A percentile compares a stretch with the other conserved stretches of the same genome.
Evolutionary conservation across 2,329 filamentous ascomycete genomes (phyloP).

Genomic region (Epichloe uncinata): DNA sequence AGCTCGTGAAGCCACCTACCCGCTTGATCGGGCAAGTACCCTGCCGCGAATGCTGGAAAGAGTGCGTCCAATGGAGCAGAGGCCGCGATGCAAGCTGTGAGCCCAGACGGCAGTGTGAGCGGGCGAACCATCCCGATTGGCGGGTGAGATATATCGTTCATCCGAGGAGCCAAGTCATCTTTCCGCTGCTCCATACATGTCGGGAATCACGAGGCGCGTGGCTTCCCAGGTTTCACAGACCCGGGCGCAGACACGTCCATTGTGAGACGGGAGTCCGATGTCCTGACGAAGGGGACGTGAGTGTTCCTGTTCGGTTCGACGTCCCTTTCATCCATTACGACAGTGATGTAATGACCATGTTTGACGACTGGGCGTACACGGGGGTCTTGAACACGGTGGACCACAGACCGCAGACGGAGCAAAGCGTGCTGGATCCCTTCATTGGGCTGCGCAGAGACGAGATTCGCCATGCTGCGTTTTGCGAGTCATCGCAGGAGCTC

Average conservation of each 20-base stretch:
- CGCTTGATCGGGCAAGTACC: slow-evolving; percentile 5
- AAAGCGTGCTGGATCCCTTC: neutral
- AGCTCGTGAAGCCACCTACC: slow-evolving; percentile 2
- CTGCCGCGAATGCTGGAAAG: slow-evolving; percentile 1
- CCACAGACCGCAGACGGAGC: slow-evolving; percentile 1
- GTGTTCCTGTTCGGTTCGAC: slow-evolving; percentile 1
- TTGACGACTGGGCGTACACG: slow-evolving; percentile 5
- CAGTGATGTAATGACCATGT: slow-evolving; percentile 5
- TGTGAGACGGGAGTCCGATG: neutral
- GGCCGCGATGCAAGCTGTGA: neutral
- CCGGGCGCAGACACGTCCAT: neutral
- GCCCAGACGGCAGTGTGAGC: slow-evolving; percentile 1
- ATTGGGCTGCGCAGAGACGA: neutral
- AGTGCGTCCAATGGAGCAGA: neutral
- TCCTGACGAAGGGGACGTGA: neutral
- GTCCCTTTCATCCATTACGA: slow-evolving; percentile 7
- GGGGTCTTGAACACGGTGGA: neutral
- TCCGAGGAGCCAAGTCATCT: slow-evolving; percentile 4
- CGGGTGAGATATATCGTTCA: slow-evolving; percentile 6
- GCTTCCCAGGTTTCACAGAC: slow-evolving; percentile 1
- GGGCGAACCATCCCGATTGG: slow-evolving; percentile 10
- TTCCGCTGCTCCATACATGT: slow-evolving; percentile 4
- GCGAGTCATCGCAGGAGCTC: slow-evolving; percentile 2
- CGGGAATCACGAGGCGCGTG: slow-evolving; percentile 5
- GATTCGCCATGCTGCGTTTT: slow-evolving; percentile 2